These are phyloP conservation scores for Malus asiatica DNA, from an alignment of 306 rosid species.

Conservation along the genomic window DNA sequence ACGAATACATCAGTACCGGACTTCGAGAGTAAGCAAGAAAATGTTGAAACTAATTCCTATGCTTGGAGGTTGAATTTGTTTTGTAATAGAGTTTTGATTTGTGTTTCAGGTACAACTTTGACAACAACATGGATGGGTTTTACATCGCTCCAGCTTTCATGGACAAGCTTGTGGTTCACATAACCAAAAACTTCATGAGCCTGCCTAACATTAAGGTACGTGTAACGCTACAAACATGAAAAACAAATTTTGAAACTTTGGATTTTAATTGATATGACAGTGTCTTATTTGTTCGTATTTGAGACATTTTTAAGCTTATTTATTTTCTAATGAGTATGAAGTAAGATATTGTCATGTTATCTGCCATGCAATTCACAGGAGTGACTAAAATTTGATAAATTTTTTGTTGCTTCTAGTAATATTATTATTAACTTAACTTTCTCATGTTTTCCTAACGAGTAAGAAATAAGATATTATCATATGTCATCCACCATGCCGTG, in stretches of 20 bases:
- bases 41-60: not conserved
- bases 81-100: not conserved
- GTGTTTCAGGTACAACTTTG: slow-evolving; percentile 31
- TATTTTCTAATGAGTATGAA: not conserved
- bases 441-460: not conserved
- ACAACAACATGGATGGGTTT: slow-evolving; percentile 34
- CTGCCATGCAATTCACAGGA: not conserved
- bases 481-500: not conserved
- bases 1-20: slow-evolving; percentile 33
- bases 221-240: not conserved
- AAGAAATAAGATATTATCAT: not conserved
- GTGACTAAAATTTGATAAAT: not conserved
- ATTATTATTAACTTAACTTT: not conserved
- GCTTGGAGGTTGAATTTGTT: not conserved
- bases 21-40: slow-evolving; percentile 22
- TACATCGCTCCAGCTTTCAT: slow-evolving; percentile 51
- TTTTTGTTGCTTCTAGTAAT: not conserved
- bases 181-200: slow-evolving; percentile 39
- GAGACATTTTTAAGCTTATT: not conserved
- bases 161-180: slow-evolving; percentile 50
- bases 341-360: not conserved
- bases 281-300: not conserved
- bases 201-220: slow-evolving; percentile 43
- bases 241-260: not conserved
- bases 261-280: not conserved